Percentiles rank a stretch among this genome's conserved stretches.
phyloP scores from a whole-genome alignment of 495 filamentous ascomycete genomes.

The Darksidea phi region DNA sequence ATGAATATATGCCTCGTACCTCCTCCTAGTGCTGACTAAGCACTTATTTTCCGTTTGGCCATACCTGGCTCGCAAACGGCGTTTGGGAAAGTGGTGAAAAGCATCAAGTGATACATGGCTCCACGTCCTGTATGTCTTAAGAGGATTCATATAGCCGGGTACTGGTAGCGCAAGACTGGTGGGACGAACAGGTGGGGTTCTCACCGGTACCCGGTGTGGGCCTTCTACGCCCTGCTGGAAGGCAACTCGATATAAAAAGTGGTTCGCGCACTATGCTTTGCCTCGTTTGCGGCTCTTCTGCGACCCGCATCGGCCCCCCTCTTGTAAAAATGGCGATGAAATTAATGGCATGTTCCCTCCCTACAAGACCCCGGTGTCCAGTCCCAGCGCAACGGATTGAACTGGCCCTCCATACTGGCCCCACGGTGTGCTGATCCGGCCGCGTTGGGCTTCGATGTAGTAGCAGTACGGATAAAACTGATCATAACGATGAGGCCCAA shows the following conservation, averaged over 20 bases:
- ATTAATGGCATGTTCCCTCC: conserved; percentile 8
- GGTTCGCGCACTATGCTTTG: conserved; percentile 5
- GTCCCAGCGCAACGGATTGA: background rate
- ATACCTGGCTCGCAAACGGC: no score
- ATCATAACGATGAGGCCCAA: conserved; percentile 25
- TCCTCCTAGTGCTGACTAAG: no score
- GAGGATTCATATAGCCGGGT: no score
- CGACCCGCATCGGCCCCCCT: background rate
- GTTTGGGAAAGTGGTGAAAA: no score
- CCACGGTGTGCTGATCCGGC: background rate
- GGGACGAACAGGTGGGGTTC: background rate
- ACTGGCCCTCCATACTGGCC: background rate
- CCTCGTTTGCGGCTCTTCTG: conserved; percentile 7
- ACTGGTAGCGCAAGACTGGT: no score
- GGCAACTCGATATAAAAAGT: background rate
- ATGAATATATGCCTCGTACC: no score
- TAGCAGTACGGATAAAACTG: conserved; percentile 14
- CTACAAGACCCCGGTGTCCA: conserved; percentile 6
- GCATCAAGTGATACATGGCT: no score
- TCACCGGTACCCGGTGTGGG: conserved; percentile 1
- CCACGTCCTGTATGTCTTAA: no score
- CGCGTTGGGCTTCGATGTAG: background rate
- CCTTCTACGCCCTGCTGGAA: background rate
- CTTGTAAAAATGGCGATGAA: background rate
- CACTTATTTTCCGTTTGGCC: no score